These are phyloP conservation scores for Ceratobasidium sp. DNA, from an alignment of 1,284 basidiomycete species.

Conservation along the genomic window DNA sequence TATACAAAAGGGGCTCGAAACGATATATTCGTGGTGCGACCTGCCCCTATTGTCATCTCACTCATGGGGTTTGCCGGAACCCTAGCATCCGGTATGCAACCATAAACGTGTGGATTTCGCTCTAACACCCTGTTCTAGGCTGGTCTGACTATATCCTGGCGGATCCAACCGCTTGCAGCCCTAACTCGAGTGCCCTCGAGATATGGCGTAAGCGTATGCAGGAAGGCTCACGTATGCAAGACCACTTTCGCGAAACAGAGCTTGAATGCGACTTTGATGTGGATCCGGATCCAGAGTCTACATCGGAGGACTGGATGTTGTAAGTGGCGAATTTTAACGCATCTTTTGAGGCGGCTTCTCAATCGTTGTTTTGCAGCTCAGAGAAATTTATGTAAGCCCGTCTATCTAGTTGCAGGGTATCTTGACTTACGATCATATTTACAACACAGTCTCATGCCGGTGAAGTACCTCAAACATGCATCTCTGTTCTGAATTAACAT, in stretches of 20 bases:
- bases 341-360: conserved; percentile 41
- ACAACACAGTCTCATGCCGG: conserved; percentile 6
- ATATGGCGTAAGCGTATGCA: conserved; percentile 56
- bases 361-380: conserved; percentile 52
- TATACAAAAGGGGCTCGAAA: conserved; percentile 77
- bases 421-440: conserved; percentile 42
- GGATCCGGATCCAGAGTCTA: conserved; percentile 67
- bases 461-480: conserved; percentile 13
- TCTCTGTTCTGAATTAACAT: not conserved
- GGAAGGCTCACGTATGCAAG: conserved; percentile 47
- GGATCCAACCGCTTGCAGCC: conserved; percentile 68
- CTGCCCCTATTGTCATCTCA: conserved; percentile 71
- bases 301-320: conserved; percentile 68
- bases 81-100: conserved; percentile 61
- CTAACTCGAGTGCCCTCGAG: conserved; percentile 61
- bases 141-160: conserved; percentile 76
- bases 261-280: conserved; percentile 61
- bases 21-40: conserved; percentile 72
- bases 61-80: conserved; percentile 73
- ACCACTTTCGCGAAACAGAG: conserved; percentile 51
- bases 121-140: conserved; percentile 53
- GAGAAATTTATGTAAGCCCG: conserved; percentile 68
- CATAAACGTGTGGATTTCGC: not conserved
- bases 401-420: not conserved
- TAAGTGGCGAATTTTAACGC: conserved; percentile 54